Conservation (phyloP, 2,329 filamentous ascomycete species). For the Clathrospora elynae region DNA sequence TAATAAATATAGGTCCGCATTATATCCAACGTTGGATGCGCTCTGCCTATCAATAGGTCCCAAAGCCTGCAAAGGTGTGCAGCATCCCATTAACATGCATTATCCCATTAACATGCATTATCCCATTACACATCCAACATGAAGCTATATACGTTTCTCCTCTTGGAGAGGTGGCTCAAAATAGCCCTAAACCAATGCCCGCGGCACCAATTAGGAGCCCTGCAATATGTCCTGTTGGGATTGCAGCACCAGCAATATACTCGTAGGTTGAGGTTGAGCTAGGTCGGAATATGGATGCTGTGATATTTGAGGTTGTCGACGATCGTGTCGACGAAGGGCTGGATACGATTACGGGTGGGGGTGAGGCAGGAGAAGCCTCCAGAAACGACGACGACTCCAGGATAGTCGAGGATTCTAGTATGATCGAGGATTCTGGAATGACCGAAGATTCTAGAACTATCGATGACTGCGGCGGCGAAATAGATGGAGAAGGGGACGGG, state of each 20-base stretch:
- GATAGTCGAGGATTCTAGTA: conserved; percentile 1
- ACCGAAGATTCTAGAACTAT: neutral
- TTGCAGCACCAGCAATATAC: conserved; percentile 26
- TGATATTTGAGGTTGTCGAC: conserved; percentile 9
- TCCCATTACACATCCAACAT: conserved; percentile 10
- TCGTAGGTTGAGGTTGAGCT: conserved; percentile 13
- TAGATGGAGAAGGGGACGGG: conserved; percentile 7
- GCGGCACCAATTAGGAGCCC: conserved; percentile 33
- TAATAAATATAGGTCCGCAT: neutral
- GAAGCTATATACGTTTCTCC: neutral
- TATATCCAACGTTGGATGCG: neutral
- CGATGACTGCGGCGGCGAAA: neutral
- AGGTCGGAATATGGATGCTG: conserved; percentile 9
- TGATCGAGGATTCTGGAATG: neutral
- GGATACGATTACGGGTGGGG: conserved; percentile 4
- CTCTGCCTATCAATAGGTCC: conserved; percentile 7
- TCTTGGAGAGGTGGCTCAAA: conserved; percentile 12
- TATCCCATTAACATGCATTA: neutral
- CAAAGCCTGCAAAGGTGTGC: conserved; percentile 5
- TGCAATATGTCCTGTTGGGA: conserved; percentile 21
- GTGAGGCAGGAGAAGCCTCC: neutral
- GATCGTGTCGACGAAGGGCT: conserved; percentile 17
- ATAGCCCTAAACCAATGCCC: conserved; percentile 30
- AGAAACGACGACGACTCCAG: conserved; percentile 1
- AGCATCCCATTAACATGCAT: neutral